These are phyloP conservation scores for Cryptococcus hybrid DNA, from an alignment of 1,284 basidiomycete genomes.

Conservation along the genomic window DNA sequence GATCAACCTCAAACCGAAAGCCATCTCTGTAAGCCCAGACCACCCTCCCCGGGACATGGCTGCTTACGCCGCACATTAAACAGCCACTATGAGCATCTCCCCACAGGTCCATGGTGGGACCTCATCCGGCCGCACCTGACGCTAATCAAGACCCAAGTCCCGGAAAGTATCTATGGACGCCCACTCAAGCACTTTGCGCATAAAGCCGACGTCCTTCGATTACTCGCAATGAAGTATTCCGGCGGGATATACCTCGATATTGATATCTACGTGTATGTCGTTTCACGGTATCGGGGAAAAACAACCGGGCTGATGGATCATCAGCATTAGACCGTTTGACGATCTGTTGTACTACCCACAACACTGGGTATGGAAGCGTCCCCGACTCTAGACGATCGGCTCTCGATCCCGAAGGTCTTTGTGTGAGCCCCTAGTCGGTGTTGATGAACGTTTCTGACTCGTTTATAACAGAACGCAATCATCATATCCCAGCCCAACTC, in stretches of 20 bases:
- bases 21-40: constrained; percentile 44
- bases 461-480: constrained; percentile 50
- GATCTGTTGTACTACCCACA: constrained; percentile 42
- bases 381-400: constrained; percentile 33
- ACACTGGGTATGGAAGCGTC: constrained; percentile 53
- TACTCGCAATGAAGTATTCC: constrained; percentile 43
- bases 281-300: neutral
- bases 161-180: constrained; percentile 38
- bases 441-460: neutral
- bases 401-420: constrained; percentile 48
- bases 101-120: constrained; percentile 50
- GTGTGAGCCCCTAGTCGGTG: constrained; percentile 23
- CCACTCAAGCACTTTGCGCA: constrained; percentile 48
- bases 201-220: constrained; percentile 45
- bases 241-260: constrained; percentile 56
- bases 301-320: neutral
- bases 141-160: constrained; percentile 37
- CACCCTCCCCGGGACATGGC: neutral
- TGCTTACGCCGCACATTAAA: neutral
- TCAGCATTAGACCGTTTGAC: constrained; percentile 35
- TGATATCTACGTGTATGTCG: constrained; percentile 49
- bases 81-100: constrained; percentile 49
- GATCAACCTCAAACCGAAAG: constrained; percentile 48
- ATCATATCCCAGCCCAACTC: constrained; percentile 50
- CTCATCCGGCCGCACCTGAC: constrained; percentile 43